Conservation (phyloP, 495 filamentous ascomycete genomes). For the Bacidia rubella region DNA sequence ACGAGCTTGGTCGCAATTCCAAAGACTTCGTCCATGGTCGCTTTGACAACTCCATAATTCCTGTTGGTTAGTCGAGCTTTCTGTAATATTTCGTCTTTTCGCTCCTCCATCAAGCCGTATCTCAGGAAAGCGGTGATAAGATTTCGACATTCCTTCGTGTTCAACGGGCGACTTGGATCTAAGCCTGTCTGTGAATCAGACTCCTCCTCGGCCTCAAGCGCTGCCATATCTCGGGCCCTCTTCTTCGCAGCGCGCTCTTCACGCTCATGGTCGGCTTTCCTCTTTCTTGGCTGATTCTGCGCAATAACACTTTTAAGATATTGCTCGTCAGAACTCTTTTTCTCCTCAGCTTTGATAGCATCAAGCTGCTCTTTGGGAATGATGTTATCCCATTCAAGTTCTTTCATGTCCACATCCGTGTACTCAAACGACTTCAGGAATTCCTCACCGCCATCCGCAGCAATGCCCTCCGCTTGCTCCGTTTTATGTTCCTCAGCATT, state of each 20-base stretch:
- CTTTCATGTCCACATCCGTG: slow-evolving; percentile 75
- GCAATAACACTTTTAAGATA: slow-evolving; percentile 75
- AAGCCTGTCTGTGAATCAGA: slow-evolving; percentile 45
- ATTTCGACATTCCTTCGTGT: slow-evolving; percentile 82
- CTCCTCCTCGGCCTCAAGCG: slow-evolving; percentile 35
- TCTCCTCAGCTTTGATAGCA: slow-evolving; percentile 76
- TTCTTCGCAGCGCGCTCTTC: slow-evolving; percentile 90
- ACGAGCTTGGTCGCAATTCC: slow-evolving; percentile 54
- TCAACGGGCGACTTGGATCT: slow-evolving; percentile 75
- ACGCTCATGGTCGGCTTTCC: slow-evolving; percentile 54
- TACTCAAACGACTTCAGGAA: slow-evolving; percentile 83
- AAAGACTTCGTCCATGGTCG: slow-evolving; percentile 59
- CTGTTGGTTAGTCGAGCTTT: slow-evolving; percentile 72
- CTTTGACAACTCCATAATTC: slow-evolving; percentile 60
- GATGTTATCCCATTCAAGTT: slow-evolving; percentile 93
- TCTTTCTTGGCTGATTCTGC: slow-evolving; percentile 75
- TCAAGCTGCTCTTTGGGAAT: slow-evolving; percentile 89
- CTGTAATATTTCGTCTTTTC: slow-evolving; percentile 68
- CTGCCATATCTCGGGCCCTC: slow-evolving; percentile 57
- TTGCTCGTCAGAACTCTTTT: slow-evolving; percentile 64
- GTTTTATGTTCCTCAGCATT: slow-evolving; percentile 94
- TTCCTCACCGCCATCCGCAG: slow-evolving; percentile 83
- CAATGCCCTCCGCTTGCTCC: slow-evolving; percentile 75
- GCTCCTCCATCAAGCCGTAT: slow-evolving; percentile 77
- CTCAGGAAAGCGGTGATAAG: slow-evolving; percentile 76